Evolutionary conservation across 1,284 basidiomycete species (phyloP).

Genomic region (Hymenochaete sp.): DNA sequence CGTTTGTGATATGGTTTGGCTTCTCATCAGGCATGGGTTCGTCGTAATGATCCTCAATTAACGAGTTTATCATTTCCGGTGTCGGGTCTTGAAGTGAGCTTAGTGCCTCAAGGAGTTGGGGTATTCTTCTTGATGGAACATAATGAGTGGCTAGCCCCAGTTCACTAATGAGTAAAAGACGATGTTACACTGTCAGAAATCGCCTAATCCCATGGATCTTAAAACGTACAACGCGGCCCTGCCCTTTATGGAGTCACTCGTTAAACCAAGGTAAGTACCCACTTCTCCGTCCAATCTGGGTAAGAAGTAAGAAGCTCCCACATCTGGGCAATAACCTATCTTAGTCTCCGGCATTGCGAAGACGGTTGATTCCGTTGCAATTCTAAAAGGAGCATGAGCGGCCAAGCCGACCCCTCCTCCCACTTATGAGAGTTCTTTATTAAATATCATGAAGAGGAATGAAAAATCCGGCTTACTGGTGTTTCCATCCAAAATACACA

Average conservation of each 20-base stretch:
- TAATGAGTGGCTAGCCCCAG: constrained; percentile 89
- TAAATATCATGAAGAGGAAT: constrained; percentile 1
- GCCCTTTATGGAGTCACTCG: constrained; percentile 66
- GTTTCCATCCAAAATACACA: constrained; percentile 84
- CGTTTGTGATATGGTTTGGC: constrained; percentile 48
- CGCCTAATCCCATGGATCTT: constrained; percentile 8
- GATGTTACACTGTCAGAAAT: not conserved
- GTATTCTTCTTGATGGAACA: constrained; percentile 67
- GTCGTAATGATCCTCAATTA: constrained; percentile 60
- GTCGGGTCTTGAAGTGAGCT: constrained; percentile 50
- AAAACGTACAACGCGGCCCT: constrained; percentile 73
- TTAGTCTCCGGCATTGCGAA: constrained; percentile 99
- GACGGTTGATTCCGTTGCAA: constrained; percentile 88
- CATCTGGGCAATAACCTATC: constrained; percentile 86
- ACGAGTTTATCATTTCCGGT: constrained; percentile 39
- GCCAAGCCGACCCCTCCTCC: constrained; percentile 93
- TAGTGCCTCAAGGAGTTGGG: constrained; percentile 55
- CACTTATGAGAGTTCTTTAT: constrained; percentile 43
- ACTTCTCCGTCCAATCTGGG: constrained; percentile 86
- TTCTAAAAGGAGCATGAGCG: constrained; percentile 82
- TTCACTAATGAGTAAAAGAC: constrained; percentile 42
- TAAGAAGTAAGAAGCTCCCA: constrained; percentile 87
- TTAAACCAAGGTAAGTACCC: constrained; percentile 91
- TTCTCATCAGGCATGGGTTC: constrained; percentile 54
- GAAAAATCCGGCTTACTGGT: constrained; percentile 61